A percentile compares a stretch with the other conserved stretches of the same genome.
Evolutionary conservation across 2,329 filamentous ascomycete species (phyloP).

Genomic region (Trichoderma oligosporum): DNA sequence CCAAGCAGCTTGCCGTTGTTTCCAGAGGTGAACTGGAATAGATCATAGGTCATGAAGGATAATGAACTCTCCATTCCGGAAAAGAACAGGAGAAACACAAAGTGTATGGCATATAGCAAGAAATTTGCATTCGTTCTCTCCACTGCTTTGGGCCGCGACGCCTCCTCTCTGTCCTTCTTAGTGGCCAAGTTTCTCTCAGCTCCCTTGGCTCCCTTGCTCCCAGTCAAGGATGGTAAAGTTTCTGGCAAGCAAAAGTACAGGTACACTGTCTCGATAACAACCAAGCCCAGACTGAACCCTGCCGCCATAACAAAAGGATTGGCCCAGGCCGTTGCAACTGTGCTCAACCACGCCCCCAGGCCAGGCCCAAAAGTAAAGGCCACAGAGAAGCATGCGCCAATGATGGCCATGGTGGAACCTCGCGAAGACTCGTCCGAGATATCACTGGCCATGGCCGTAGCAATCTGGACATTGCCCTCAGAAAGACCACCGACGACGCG

Average conservation of each 20-base stretch:
- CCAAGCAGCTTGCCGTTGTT: constrained; percentile 84
- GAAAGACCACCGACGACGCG: constrained; percentile 88
- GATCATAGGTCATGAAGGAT: constrained; percentile 94
- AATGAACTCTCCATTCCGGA: constrained; percentile 97
- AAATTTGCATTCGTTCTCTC: constrained; percentile 76
- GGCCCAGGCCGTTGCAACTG: constrained; percentile 69
- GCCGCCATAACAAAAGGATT: constrained; percentile 95
- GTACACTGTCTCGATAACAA: constrained; percentile 83
- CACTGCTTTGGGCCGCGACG: constrained; percentile 28
- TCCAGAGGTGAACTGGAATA: constrained; percentile 76
- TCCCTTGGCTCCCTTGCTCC: constrained; percentile 23
- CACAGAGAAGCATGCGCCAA: constrained; percentile 93
- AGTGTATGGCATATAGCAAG: constrained; percentile 79
- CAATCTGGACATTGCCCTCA: constrained; percentile 94
- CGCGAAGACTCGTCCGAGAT: constrained; percentile 82
- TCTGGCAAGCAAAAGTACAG: constrained; percentile 82
- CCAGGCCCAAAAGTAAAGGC: constrained; percentile 96
- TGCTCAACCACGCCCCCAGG: constrained; percentile 80
- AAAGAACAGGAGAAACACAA: constrained; percentile 92
- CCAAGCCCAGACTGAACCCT: constrained; percentile 77
- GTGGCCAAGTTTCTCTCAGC: constrained; percentile 23
- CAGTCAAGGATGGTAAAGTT: constrained; percentile 63
- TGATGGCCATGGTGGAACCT: constrained; percentile 90
- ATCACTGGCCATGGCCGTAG: constrained; percentile 93
- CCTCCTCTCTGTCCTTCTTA: constrained; percentile 24